Evolutionary conservation across 2,329 filamentous ascomycete species (phyloP), one percentile per base, ranked within the genome.

Genomic region (Phialemonium atrogriseum): DNA sequence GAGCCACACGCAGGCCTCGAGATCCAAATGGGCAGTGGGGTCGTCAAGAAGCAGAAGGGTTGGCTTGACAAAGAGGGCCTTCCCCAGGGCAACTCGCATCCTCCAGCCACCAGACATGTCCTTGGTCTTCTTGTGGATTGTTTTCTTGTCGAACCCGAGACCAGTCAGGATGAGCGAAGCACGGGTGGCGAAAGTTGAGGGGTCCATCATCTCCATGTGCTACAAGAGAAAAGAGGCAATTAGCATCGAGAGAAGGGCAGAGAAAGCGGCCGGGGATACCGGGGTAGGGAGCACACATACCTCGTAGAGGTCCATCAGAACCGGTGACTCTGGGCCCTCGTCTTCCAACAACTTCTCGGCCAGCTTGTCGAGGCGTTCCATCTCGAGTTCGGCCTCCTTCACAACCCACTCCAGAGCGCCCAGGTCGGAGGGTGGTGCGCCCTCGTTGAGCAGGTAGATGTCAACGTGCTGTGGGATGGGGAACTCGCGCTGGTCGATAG

Each of bases 51-150:
- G 75, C 30, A 98, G 78, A 36, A 98, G 73, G 12, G 87, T 91
- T 21, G 93, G 91, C 75, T 93, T 94, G 66, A 98, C 89, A 70
- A 98, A 98, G 32, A 98, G 80, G 36, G 91, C 91, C 73, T 96
- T 95, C 57, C 75, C 91, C 39, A 98, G 80, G 36, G 91, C 91
- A 37, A 98, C 91, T 75, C 93, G 86, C 91, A 98, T 98, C 72
- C 89, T 80, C 91, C 91, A 98, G 50, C 91, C 91, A 85, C 91
- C 91, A 45, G 91, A 98, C 93, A 98, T 98, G 61, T 98, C 93
- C 77, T 96, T 98, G 51, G 93, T 98, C 79, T 93, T 95, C 77
- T 98, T 98, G 63, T 93, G 70, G 56, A 98, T 96, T 35, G 93
- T 98, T 48, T 64, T 66, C 73, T 96, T 96, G 80, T 98, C 94